These are phyloP conservation scores for Populus alba DNA, from an alignment of 345 rosid species.

Conservation along the genomic window DNA sequence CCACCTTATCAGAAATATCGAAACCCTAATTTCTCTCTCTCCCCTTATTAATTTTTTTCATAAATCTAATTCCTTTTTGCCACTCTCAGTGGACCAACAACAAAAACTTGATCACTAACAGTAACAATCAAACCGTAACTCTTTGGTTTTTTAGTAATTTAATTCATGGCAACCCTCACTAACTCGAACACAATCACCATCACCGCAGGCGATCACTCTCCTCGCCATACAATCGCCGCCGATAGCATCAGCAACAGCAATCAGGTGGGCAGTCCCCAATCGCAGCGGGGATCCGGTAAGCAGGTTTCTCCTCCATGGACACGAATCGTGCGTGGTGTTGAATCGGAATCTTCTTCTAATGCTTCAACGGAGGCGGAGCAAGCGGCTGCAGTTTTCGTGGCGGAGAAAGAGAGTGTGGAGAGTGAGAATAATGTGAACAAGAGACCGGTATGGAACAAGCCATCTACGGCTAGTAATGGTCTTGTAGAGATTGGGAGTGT, in stretches of 20 bases:
- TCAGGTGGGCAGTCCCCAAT: conserved; percentile 18
- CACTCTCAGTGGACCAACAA: neutral
- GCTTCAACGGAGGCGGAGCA: neutral
- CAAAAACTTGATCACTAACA: neutral
- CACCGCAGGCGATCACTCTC: neutral
- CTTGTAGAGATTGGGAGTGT: conserved; percentile 48
- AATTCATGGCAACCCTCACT: neutral
- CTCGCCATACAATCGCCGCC: neutral
- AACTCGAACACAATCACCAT: neutral
- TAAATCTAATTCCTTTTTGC: neutral
- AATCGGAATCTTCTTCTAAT: conserved; percentile 30
- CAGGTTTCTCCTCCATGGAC: conserved; percentile 44
- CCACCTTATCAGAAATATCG: neutral
- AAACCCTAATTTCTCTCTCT: neutral
- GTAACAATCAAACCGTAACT: neutral
- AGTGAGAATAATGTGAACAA: conserved; percentile 51
- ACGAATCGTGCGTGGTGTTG: conserved; percentile 40
- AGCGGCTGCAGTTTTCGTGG: conserved; percentile 18
- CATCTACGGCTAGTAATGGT: conserved; percentile 39
- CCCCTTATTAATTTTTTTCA: no score
- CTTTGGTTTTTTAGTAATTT: neutral
- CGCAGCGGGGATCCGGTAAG: conserved; percentile 14
- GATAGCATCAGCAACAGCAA: neutral
- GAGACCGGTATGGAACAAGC: conserved; percentile 72
- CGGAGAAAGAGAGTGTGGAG: conserved; percentile 38